A percentile compares a stretch with the other conserved stretches of the same genome.
Conservation (phyloP, 495 filamentous ascomycete genomes). For the Penicillium parvum region DNA sequence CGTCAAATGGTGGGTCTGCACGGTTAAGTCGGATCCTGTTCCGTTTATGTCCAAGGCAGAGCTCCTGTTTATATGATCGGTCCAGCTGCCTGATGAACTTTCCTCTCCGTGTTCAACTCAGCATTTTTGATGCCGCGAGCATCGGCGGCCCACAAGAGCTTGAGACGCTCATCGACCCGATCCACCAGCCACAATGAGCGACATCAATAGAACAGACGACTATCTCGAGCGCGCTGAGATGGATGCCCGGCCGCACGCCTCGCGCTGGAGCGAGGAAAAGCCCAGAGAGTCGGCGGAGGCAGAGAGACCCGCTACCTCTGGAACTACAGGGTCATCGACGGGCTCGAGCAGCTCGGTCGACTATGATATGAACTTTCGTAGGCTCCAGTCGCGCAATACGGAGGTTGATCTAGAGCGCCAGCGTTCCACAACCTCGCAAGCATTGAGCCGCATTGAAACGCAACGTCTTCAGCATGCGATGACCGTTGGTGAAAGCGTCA, state of each 20-base stretch:
- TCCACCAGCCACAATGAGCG: slow-evolving; percentile 8
- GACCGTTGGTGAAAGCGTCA: slow-evolving; percentile 35
- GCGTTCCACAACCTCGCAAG: slow-evolving; percentile 42
- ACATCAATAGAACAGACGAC: slow-evolving; percentile 6
- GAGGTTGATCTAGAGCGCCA: slow-evolving; percentile 66
- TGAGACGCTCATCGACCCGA: neutral
- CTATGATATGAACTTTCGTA: slow-evolving; percentile 25
- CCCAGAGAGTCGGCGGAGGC: slow-evolving; percentile 3
- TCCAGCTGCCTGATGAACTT: neutral
- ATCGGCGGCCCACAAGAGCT: neutral
- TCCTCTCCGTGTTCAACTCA: neutral
- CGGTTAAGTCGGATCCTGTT: slow-evolving; percentile 19
- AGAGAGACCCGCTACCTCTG: slow-evolving; percentile 20
- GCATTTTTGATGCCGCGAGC: neutral
- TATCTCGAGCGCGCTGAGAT: slow-evolving; percentile 12
- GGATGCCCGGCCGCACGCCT: slow-evolving; percentile 7
- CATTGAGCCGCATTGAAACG: slow-evolving; percentile 65
- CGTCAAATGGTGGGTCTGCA: slow-evolving; percentile 17
- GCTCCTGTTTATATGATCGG: slow-evolving; percentile 7
- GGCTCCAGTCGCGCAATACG: slow-evolving; percentile 47
- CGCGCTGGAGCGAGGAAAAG: slow-evolving; percentile 13
- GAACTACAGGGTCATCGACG: slow-evolving; percentile 16
- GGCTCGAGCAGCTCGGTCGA: slow-evolving; percentile 30
- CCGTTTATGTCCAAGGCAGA: slow-evolving; percentile 1
- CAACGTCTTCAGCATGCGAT: slow-evolving; percentile 35